Conservation (phyloP, 2,329 filamentous ascomycete species). For the Neocatenulostroma microsporum region DNA sequence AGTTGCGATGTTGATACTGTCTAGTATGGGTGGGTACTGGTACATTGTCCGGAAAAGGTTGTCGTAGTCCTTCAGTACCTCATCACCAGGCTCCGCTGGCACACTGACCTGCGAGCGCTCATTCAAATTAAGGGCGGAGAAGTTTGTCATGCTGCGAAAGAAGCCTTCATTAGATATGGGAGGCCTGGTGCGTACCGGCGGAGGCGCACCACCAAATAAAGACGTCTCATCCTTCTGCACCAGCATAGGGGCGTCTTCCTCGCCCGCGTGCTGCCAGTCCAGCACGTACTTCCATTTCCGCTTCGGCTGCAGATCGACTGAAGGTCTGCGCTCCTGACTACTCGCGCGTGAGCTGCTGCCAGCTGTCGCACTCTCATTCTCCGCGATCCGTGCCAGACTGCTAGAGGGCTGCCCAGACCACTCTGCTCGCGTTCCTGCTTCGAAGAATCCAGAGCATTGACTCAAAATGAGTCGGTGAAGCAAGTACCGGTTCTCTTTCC, state of each 20-base stretch:
- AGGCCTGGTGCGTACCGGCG: conserved; percentile 49
- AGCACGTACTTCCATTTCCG: conserved; percentile 81
- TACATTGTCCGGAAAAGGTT: conserved; percentile 96
- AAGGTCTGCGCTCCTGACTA: conserved; percentile 29
- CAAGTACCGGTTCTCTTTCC: conserved; percentile 73
- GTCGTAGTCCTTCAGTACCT: conserved; percentile 84
- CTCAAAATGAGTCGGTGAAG: conserved; percentile 80
- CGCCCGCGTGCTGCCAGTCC: conserved; percentile 60
- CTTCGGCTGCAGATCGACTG: conserved; percentile 30
- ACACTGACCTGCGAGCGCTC: conserved; percentile 33
- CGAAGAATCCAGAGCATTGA: conserved; percentile 90
- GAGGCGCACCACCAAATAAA: conserved; percentile 28
- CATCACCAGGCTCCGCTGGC: conserved; percentile 52
- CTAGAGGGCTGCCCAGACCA: conserved; percentile 20
- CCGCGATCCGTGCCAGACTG: conserved; percentile 19
- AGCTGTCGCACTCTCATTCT: conserved; percentile 21
- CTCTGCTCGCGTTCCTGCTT: conserved; percentile 48
- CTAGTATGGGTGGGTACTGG: conserved; percentile 76
- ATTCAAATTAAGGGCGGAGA: conserved; percentile 51
- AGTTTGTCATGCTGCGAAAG: conserved; percentile 80
- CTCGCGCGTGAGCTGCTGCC: conserved; percentile 31
- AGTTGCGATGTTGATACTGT: conserved; percentile 80
- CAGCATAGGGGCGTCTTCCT: conserved; percentile 77
- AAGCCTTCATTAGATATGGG: conserved; percentile 60
- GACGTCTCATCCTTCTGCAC: conserved; percentile 59